Evolutionary conservation across 2,329 filamentous ascomycete genomes (phyloP).

Genomic region (Penicillium expansum): DNA sequence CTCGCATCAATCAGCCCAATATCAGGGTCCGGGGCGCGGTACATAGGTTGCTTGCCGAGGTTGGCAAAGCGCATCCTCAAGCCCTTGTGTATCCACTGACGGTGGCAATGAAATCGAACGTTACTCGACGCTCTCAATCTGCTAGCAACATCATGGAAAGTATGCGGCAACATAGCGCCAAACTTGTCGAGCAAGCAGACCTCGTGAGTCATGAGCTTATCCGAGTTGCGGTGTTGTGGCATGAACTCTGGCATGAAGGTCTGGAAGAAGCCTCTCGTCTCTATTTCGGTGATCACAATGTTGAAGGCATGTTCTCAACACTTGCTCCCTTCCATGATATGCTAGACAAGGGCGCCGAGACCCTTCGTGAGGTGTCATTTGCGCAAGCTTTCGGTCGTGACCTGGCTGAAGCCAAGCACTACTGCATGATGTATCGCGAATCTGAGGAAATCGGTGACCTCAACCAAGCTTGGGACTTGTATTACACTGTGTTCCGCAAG

Average conservation of each 20-base stretch:
- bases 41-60: conserved; percentile 85
- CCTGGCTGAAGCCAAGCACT: conserved; percentile 89
- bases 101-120: conserved; percentile 95
- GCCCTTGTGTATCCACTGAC: conserved; percentile 95
- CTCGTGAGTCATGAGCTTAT: conserved; percentile 95
- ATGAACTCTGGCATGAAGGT: conserved; percentile 98
- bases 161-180: conserved; percentile 91
- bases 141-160: conserved; percentile 95
- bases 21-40: conserved; percentile 82
- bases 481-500: conserved; percentile 96
- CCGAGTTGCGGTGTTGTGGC: conserved; percentile 94
- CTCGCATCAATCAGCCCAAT: conserved; percentile 95
- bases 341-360: conserved; percentile 87
- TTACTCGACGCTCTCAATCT: conserved; percentile 77
- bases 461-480: conserved; percentile 98
- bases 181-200: conserved; percentile 91
- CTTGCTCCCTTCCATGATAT: conserved; percentile 88
- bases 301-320: conserved; percentile 93
- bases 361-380: conserved; percentile 92
- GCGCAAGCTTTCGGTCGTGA: conserved; percentile 96
- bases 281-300: conserved; percentile 97
- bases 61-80: conserved; percentile 91
- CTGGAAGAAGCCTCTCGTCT: conserved; percentile 93
- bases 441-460: conserved; percentile 91
- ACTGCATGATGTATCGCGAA: conserved; percentile 86